Conservation (phyloP, 1,284 basidiomycete genomes). For the Trichosporon sp. region DNA sequence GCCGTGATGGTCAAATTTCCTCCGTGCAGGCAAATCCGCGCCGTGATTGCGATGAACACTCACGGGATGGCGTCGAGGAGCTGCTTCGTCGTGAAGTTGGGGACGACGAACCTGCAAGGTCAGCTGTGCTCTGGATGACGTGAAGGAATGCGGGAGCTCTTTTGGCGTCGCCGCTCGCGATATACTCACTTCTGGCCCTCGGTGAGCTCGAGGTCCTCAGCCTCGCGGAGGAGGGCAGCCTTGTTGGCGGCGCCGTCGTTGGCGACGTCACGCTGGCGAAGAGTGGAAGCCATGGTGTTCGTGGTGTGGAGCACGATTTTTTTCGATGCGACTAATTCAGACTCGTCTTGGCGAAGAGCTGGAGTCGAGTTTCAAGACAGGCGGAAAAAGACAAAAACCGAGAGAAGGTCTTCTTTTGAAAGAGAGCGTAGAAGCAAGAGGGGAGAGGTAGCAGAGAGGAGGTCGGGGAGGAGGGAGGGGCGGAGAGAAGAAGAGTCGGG, state of each 20-base stretch:
- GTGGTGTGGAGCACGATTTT: not conserved
- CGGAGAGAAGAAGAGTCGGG: constrained; percentile 16
- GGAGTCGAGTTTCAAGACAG: constrained; percentile 9
- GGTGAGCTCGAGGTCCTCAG: constrained; percentile 51
- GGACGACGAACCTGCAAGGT: constrained; percentile 51
- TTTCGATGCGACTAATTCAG: constrained; percentile 9
- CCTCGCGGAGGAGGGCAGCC: constrained; percentile 49
- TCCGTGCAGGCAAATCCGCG: not conserved
- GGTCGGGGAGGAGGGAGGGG: constrained; percentile 9
- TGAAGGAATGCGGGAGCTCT: not conserved
- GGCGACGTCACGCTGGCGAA: constrained; percentile 48
- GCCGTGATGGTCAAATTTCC: constrained; percentile 11
- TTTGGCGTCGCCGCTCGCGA: not conserved
- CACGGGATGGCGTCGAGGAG: constrained; percentile 85
- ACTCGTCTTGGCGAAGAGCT: constrained; percentile 8
- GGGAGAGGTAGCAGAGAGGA: not conserved
- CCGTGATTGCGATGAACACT: constrained; percentile 30
- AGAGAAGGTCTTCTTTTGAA: constrained; percentile 12
- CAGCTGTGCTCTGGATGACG: not conserved
- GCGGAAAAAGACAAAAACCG: constrained; percentile 15
- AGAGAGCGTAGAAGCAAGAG: constrained; percentile 17
- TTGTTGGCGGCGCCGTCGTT: constrained; percentile 49
- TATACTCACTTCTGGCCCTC: constrained; percentile 52
- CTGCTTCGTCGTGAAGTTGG: constrained; percentile 58
- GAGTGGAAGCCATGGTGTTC: constrained; percentile 44